Base-by-base conservation (phyloP, 768 basidiomycete species). In the Mycena chlorophos region DNA sequence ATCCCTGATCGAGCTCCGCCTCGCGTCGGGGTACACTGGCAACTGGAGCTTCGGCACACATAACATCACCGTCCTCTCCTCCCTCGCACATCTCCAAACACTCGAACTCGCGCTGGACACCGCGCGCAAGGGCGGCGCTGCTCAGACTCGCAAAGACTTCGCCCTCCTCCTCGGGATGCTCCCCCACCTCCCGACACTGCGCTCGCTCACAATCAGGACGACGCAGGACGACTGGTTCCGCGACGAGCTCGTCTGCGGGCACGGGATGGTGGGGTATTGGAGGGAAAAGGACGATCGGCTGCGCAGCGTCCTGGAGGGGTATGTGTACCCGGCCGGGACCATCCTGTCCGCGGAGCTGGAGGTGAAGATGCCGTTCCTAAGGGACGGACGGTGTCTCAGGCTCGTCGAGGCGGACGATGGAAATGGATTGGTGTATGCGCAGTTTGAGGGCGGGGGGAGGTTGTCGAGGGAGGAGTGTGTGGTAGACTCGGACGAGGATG, bases 31-130 rank as follows among this genome's bases (percentile, higher is more conserved):
- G 0, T 34, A 28, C 10, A 38, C 53, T 20, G 39, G 52, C 2
- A 14, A 25, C 20, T 58, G 51, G 57, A 50, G 39, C 26, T 50
- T 58, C 19, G 51, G 39, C 4, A 10, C 23, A 23, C 38, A 43
- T 37, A 58, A 49, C 52, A 39, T n/a, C 48, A 23, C 5, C 12
- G 22, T 25, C 40, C 14, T 58, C 14, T 4, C 34, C 1, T 31
- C 28, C 14, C 56, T 57, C 34, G 34, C 25, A 23, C 31, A 31
- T 25, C 38, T 57, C 17, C 10, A n/a, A 2, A 38, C 22, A 3
- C 56, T 57, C 16, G 25, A 27, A n/a, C 27, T 57, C 29, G 46
- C 27, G n/a, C 43, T 57, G 16, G 47, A 51, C 31, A 42, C n/a
- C 40, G 20, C 40, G n/a, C 20, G 13, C 40, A 20, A 42, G 40